Evolutionary conservation across 2,329 filamentous ascomycete genomes (phyloP), one percentile per base, ranked within the genome.

Genomic region (Phyllosticta paracitricarpa): DNA sequence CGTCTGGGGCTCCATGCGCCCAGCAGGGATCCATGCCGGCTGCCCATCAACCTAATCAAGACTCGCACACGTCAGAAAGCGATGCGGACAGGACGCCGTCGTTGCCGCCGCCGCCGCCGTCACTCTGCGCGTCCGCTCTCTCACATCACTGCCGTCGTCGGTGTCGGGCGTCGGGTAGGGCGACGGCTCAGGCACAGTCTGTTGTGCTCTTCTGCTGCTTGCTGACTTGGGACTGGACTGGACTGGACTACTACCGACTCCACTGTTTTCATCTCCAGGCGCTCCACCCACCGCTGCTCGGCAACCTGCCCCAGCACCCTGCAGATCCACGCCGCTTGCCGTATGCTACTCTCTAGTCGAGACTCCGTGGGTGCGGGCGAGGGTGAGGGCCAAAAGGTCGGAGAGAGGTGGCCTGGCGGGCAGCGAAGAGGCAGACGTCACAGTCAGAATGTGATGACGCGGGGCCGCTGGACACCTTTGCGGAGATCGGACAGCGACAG

Each of bases 261-360:
- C 58, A 61, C 58, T 52, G 33, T 56, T 61, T 35, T 53, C 58
- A 56, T 61, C 58, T 61, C 58, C 58, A 61, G 58, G 58, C 40
- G 58, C 53, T 56, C 58, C 54, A 61, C 58, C 58, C 54, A 61
- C 58, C 54, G 58, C 58, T 61, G 58, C 53, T 54, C 58, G 56
- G 56, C 40, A 52, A 52, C 58, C 52, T 26, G 58, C 54, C 58
- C 58, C 58, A 53, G 58, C 52, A 56, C 58, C 58, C 58, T 61
- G 58, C 58, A 61, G 58, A 61, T 61, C 58, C 58, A 60, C 40
- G 58, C 54, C 51, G 58, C 53, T 33, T 5, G 30, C 19, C 51
- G 52, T 54, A 19, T 35, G 51, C n/a, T 24, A 48, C 51, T 59
- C 54, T 22, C 40, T 48, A n/a, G n/a, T 48, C 17, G 40, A n/a